Evolutionary conservation across 2,329 filamentous ascomycete species (phyloP).

Genomic region (Truncatella angustata): DNA sequence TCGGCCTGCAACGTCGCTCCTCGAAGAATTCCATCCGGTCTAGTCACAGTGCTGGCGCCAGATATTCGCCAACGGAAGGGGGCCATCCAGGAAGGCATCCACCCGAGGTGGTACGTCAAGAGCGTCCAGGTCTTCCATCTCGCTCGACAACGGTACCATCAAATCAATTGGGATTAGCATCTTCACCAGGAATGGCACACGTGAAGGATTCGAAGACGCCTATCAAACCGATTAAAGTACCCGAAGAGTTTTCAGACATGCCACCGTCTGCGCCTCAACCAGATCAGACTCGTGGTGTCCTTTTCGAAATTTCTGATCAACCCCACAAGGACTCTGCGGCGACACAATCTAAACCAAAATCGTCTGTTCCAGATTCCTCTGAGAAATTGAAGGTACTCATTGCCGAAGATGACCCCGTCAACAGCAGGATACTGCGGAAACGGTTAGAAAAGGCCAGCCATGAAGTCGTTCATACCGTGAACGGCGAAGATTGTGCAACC

Average conservation of each 20-base stretch:
- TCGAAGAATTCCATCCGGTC: constrained; percentile 15
- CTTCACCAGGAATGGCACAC: constrained; percentile 34
- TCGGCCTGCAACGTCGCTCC: constrained; percentile 15
- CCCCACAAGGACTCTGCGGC: not conserved
- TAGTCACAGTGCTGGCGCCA: constrained; percentile 10
- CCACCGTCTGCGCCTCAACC: constrained; percentile 29
- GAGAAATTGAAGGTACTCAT: constrained; percentile 64
- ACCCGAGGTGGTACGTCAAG: no score
- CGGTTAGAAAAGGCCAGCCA: constrained; percentile 76
- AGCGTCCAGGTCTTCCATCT: not conserved
- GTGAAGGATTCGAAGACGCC: constrained; percentile 45
- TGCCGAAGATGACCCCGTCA: constrained; percentile 86
- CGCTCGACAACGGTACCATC: constrained; percentile 8
- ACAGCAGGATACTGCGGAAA: constrained; percentile 78
- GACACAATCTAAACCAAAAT: not conserved
- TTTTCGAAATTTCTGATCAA: constrained; percentile 36
- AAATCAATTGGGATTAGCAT: no score
- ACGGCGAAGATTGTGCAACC: constrained; percentile 80
- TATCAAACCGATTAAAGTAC: constrained; percentile 45
- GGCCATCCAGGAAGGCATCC: no score
- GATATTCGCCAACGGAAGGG: constrained; percentile 15
- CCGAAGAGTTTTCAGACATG: constrained; percentile 42
- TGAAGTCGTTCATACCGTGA: constrained; percentile 68
- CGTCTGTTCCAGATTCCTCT: not conserved
- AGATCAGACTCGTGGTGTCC: constrained; percentile 30